Percentiles rank a stretch among this genome's conserved stretches.
phyloP scores from a whole-genome alignment of 2,329 filamentous ascomycete species.

The Huntiella decipiens region DNA sequence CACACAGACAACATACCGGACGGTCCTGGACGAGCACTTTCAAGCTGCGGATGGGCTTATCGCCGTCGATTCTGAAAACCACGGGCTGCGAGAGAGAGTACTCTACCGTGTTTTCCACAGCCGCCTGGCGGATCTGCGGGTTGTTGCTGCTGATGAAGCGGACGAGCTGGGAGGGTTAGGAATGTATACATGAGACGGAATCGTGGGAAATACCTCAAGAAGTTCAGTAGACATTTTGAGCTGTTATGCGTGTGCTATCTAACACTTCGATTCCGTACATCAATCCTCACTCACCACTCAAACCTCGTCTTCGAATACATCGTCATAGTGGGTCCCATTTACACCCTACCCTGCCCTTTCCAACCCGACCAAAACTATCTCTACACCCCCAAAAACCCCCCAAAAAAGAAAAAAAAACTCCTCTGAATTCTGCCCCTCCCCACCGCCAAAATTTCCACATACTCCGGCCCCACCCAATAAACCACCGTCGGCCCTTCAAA shows the following conservation, averaged over 20 bases:
- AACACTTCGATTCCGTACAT: neutral
- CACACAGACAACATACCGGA: conserved; percentile 32
- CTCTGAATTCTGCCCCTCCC: conserved; percentile 4
- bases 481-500: no score
- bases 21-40: conserved; percentile 78
- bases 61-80: conserved; percentile 66
- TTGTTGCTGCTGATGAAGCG: conserved; percentile 88
- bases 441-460: conserved; percentile 11
- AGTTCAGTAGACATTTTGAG: conserved; percentile 52
- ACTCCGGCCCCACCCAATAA: no score
- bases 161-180: conserved; percentile 43
- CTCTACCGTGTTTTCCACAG: conserved; percentile 70
- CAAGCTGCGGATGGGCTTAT: conserved; percentile 67
- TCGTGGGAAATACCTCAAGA: conserved; percentile 40
- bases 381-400: neutral
- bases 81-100: conserved; percentile 54
- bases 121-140: conserved; percentile 71
- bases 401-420: no score
- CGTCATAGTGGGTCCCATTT: neutral
- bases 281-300: neutral
- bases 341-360: neutral
- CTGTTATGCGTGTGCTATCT: neutral
- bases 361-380: conserved; percentile 4
- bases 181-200: neutral
- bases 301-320: neutral